phyloP scores from a whole-genome alignment of 495 filamentous ascomycete species.

The Talaromyces adpressus region DNA sequence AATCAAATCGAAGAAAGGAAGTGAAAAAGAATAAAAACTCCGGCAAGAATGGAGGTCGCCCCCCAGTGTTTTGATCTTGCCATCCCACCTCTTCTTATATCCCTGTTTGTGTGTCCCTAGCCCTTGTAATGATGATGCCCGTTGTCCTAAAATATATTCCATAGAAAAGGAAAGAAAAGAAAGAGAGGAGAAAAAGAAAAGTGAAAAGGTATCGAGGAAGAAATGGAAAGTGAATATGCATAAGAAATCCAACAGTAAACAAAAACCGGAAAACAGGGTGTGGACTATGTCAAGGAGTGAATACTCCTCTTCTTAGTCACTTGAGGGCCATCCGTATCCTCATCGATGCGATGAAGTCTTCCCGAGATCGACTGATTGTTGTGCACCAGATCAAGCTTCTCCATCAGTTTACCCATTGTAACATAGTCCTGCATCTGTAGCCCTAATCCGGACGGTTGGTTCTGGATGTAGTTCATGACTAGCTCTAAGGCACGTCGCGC shows the following conservation, averaged over 20 bases:
- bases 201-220: neutral
- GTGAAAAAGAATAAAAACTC: neutral
- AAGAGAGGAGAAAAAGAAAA: constrained; percentile 13
- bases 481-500: constrained; percentile 79
- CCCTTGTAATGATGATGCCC: neutral
- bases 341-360: constrained; percentile 60
- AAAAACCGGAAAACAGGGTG: neutral
- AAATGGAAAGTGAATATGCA: neutral
- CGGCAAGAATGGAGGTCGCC: constrained; percentile 8
- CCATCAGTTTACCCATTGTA: constrained; percentile 76
- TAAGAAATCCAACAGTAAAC: neutral
- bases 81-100: constrained; percentile 3
- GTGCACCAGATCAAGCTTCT: constrained; percentile 71
- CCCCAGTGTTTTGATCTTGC: constrained; percentile 4
- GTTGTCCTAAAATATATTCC: constrained; percentile 7
- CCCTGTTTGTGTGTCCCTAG: neutral
- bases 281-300: constrained; percentile 26
- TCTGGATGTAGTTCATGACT: constrained; percentile 76
- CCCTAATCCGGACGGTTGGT: constrained; percentile 58
- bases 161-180: constrained; percentile 11
- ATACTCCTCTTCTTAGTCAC: constrained; percentile 50
- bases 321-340: constrained; percentile 32
- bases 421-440: constrained; percentile 79
- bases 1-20: neutral
- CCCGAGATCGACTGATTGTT: constrained; percentile 53